Conservation (phyloP, 495 filamentous ascomycete species). For the Penicillium roqueforti region DNA sequence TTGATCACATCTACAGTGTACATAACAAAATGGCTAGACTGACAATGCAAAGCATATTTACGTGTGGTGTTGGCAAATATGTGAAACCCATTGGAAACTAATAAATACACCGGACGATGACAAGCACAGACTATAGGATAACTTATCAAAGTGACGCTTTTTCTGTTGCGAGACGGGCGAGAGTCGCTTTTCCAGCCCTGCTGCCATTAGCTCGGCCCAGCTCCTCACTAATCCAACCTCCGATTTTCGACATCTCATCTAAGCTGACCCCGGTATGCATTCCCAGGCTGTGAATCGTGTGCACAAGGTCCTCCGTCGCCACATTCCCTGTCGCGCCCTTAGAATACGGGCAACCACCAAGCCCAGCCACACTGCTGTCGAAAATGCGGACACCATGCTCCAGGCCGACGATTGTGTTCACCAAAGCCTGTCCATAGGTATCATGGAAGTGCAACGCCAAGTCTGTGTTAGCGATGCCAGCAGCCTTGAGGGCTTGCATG, state of each 20-base stretch:
- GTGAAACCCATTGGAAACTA: background rate
- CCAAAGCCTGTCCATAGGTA: slow-evolving; percentile 91
- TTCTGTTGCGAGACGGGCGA: slow-evolving; percentile 40
- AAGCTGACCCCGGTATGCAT: slow-evolving; percentile 85
- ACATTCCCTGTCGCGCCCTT: slow-evolving; percentile 96
- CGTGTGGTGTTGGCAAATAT: background rate
- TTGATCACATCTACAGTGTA: background rate
- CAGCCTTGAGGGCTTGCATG: slow-evolving; percentile 63
- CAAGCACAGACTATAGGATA: background rate
- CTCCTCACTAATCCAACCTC: slow-evolving; percentile 83
- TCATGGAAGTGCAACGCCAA: slow-evolving; percentile 95
- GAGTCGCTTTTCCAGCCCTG: slow-evolving; percentile 71
- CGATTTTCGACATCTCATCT: slow-evolving; percentile 74
- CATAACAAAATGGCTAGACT: background rate
- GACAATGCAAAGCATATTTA: slow-evolving; percentile 1
- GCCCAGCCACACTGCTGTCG: slow-evolving; percentile 82
- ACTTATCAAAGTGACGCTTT: slow-evolving; percentile 25
- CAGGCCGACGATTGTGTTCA: slow-evolving; percentile 80
- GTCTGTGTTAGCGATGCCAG: slow-evolving; percentile 74
- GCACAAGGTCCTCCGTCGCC: slow-evolving; percentile 87
- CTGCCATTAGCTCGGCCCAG: slow-evolving; percentile 73
- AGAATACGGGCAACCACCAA: slow-evolving; percentile 92
- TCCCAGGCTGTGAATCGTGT: slow-evolving; percentile 82
- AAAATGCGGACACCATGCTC: slow-evolving; percentile 88
- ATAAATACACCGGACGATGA: background rate